Evolutionary conservation across 495 filamentous ascomycete species (phyloP).

Genomic region (Daldinia concentrica): DNA sequence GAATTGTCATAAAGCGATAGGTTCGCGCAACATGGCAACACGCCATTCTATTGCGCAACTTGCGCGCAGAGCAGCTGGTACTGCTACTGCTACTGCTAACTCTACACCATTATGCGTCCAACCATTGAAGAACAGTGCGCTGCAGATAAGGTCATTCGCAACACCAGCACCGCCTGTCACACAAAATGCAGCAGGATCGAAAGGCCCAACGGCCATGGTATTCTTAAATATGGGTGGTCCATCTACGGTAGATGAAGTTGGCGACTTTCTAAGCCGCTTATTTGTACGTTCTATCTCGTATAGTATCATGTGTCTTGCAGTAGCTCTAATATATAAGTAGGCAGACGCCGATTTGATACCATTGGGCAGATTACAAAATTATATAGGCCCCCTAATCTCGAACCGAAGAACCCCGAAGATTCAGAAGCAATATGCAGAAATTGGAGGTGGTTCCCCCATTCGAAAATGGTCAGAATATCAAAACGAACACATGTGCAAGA

Average conservation of each 20-base stretch:
- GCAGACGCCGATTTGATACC: conserved; percentile 95
- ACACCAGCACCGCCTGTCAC: conserved; percentile 78
- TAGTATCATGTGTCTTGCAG: not conserved
- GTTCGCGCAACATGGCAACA: conserved; percentile 54
- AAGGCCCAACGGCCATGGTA: conserved; percentile 88
- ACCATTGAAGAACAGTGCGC: conserved; percentile 36
- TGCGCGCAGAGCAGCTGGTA: conserved; percentile 52
- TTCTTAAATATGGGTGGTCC: conserved; percentile 99
- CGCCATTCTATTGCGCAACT: conserved; percentile 56
- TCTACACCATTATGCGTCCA: conserved; percentile 39
- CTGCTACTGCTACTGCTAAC: conserved; percentile 42
- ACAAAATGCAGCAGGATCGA: conserved; percentile 63
- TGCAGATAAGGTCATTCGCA: conserved; percentile 64
- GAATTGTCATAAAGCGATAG: not conserved
- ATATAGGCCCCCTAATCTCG: conserved; percentile 88
- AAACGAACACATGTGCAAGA: conserved; percentile 91
- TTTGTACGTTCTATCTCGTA: conserved; percentile 69
- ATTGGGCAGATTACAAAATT: conserved; percentile 90
- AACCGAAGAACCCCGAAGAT: conserved; percentile 93
- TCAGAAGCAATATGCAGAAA: conserved; percentile 90
- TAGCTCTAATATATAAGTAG: conserved; percentile 54
- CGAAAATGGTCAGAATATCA: conserved; percentile 98
- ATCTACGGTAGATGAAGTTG: conserved; percentile 85
- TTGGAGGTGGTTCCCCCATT: conserved; percentile 96
- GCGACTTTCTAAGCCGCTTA: conserved; percentile 88